phyloP scores from a whole-genome alignment of 108 stramenopile species.

The Cyclotella atomus region DNA sequence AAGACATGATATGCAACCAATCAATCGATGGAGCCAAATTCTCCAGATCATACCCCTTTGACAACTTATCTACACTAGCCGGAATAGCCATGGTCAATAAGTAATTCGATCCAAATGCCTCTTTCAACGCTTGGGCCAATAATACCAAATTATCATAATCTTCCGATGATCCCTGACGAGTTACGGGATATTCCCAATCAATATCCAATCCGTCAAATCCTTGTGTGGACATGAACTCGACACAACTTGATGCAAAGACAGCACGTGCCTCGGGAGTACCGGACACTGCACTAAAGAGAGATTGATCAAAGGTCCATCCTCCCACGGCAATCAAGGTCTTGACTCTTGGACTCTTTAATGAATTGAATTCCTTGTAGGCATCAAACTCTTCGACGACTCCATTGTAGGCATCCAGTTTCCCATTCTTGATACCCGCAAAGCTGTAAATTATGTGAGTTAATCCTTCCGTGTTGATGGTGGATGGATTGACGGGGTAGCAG shows the following conservation, averaged over 20 bases:
- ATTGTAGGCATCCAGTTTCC: conserved; percentile 38
- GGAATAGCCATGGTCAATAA: conserved; percentile 41
- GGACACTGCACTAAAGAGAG: conserved; percentile 15
- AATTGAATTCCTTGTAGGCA: conserved; percentile 32
- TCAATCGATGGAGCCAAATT: conserved; percentile 15
- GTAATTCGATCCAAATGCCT: neutral
- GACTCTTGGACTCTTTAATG: conserved; percentile 23
- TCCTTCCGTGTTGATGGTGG: conserved; percentile 3
- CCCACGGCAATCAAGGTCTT: conserved; percentile 40
- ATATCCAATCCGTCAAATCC: conserved; percentile 47
- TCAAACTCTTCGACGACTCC: conserved; percentile 30
- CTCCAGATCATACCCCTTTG: conserved; percentile 23
- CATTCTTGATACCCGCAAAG: conserved; percentile 31
- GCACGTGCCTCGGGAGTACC: conserved; percentile 10
- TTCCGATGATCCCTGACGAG: conserved; percentile 28
- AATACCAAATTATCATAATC: conserved; percentile 42
- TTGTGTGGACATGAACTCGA: conserved; percentile 16
- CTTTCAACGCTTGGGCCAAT: conserved; percentile 11
- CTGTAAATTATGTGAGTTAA: conserved; percentile 41
- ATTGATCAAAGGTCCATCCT: conserved; percentile 49
- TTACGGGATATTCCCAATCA: conserved; percentile 50
- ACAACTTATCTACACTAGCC: conserved; percentile 14
- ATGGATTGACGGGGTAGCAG: conserved; percentile 26
- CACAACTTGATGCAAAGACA: conserved; percentile 25
- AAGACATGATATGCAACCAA: conserved; percentile 49